A percentile compares a stretch with the other conserved stretches of the same genome.
These are phyloP conservation scores for Lactifluus pinguis DNA, from an alignment of 768 basidiomycete species.

Conservation along the genomic window DNA sequence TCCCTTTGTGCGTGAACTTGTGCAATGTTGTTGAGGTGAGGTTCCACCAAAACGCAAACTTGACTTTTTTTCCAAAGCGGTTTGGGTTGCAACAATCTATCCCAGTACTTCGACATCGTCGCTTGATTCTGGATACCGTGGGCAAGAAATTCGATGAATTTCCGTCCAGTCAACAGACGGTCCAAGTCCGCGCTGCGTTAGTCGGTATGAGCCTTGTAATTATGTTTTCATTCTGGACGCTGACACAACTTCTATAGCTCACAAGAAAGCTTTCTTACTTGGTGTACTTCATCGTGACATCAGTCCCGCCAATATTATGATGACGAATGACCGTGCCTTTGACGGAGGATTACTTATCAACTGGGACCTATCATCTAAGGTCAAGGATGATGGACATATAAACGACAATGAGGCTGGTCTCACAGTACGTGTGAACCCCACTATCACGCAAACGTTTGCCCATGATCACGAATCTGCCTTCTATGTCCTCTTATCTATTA, in stretches of 20 bases:
- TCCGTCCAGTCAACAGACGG: background rate
- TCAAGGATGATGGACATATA: background rate
- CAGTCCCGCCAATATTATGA: background rate
- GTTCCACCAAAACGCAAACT: no score
- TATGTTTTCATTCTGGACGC: background rate
- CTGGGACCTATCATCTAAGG: background rate
- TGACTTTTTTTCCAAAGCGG: no score
- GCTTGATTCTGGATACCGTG: no score
- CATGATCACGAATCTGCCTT: background rate
- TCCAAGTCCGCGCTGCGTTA: background rate
- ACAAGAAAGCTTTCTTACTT: background rate
- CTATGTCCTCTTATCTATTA: background rate
- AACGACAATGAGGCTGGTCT: background rate
- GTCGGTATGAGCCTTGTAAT: background rate
- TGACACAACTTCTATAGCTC: background rate
- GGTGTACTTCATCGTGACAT: slow-evolving; percentile 7
- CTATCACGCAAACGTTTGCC: no score
- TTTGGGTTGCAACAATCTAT: no score
- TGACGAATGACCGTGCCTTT: background rate
- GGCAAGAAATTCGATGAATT: background rate
- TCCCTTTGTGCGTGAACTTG: no score
- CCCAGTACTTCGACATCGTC: no score
- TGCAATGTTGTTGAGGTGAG: no score
- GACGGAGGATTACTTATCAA: background rate
- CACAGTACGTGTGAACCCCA: background rate